Evolutionary conservation across 129 eudicot genomes (phyloP), one percentile per base, ranked within the genome.

Genomic region (Tagetes patula): DNA sequence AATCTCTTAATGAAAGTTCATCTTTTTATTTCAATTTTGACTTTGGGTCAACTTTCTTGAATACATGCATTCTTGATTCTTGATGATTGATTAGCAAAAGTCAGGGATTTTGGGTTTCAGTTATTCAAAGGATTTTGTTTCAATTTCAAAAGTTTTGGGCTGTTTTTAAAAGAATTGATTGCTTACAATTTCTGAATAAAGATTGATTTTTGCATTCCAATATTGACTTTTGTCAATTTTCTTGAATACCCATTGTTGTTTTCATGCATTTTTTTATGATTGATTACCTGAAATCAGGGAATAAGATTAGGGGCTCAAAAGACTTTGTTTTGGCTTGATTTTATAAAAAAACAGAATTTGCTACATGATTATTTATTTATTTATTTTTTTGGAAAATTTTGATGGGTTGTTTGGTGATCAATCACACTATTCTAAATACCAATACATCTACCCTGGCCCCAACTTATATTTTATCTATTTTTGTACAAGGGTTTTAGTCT

Each of bases 341-440:
- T 63, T 14, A 33, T 12, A 11, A 2, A 12, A 2, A 8, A 8
- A 1, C 50, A 48, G 58, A 70, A 71, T 62, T 39, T 64, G 50
- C 32, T 32, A 39, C 77, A 42, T 41, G 30, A 61, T 48, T 62
- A 30, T 62, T 62, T 20, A 20, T 20, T 20, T 20, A 20, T 20
- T 72, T 63, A 65, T 72, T 70, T 77, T 71, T 71, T 50, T 31
- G 67, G 77, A 33, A 78, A 75, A 71, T 3, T 78, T 78, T 71
- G 82, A 78, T 71, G 59, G 67, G 43, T 70, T 20, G 82, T 70
- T 78, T 74, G 71, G 69, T 61, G 82, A 78, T 75, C 80, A 68
- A 74, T 74, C 80, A 60, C 70, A 58, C 82, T 38, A 55, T 75
- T 74, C 71, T 60, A 61, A 48, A 42, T 47, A 59, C 76, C 81